Conservation (phyloP, 768 basidiomycete species). For the Trametes punicea region DNA sequence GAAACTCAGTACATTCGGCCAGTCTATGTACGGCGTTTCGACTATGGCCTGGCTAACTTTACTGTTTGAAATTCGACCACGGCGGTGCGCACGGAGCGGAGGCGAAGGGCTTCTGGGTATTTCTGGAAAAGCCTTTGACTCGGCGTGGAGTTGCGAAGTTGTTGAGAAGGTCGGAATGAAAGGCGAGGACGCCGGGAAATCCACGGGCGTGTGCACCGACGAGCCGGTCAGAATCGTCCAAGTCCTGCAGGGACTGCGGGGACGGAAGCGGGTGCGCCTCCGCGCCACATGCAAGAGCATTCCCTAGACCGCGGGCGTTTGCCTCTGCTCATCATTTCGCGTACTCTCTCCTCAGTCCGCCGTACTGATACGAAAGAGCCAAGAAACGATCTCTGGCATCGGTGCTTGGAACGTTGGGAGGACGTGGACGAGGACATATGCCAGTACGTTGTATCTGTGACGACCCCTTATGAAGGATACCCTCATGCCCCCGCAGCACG, state of each 20-base stretch:
- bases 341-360: constrained; percentile 21
- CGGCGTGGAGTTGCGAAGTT: background rate
- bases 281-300: background rate
- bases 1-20: no score
- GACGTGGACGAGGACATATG: constrained; percentile 10
- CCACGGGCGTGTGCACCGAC: constrained; percentile 28
- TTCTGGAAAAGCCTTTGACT: constrained; percentile 1
- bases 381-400: constrained; percentile 67
- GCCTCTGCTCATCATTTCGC: constrained; percentile 17
- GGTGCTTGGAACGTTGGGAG: constrained; percentile 44
- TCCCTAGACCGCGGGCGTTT: constrained; percentile 2
- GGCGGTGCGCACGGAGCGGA: no score
- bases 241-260: background rate
- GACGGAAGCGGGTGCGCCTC: background rate
- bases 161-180: constrained; percentile 6
- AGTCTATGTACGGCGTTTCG: no score
- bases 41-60: no score
- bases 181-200: constrained; percentile 16
- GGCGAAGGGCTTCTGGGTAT: constrained; percentile 21
- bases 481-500: background rate
- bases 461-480: constrained; percentile 10
- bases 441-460: constrained; percentile 13
- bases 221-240: constrained; percentile 18
- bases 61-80: background rate
- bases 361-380: constrained; percentile 33